Evolutionary conservation across 2,329 filamentous ascomycete genomes (phyloP).

Genomic region (Pseudogymnoascus pannorum): DNA sequence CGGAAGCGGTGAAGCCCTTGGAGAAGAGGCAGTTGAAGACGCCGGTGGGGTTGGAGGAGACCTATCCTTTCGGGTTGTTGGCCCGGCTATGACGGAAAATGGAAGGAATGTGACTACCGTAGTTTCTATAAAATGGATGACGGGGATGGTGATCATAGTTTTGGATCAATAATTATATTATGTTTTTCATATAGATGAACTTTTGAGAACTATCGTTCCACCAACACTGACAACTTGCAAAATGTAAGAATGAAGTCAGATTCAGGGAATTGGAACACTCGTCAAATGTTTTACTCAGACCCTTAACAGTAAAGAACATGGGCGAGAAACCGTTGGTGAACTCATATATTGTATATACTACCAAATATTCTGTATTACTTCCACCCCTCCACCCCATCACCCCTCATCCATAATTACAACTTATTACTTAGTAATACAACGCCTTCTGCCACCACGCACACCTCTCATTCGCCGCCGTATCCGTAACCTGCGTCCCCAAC

Average conservation of each 20-base stretch:
- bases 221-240: too few species aligned
- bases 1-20: not conserved
- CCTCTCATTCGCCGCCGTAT: conserved; percentile 26
- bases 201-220: too few species aligned
- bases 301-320: not conserved
- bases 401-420: not conserved
- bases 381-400: not conserved
- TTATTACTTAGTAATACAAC: conserved; percentile 14
- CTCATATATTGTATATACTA: not conserved
- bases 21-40: conserved; percentile 7
- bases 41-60: conserved; percentile 7
- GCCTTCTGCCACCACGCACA: conserved; percentile 30
- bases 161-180: too few species aligned
- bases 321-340: not conserved
- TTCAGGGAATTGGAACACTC: too few species aligned
- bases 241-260: too few species aligned
- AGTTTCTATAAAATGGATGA: not conserved
- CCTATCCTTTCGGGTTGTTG: conserved; percentile 10
- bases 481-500: conserved; percentile 15
- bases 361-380: not conserved
- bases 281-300: too few species aligned
- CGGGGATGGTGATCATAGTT: too few species aligned
- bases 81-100: not conserved
- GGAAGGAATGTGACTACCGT: not conserved
- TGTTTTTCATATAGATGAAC: too few species aligned